Conservation (phyloP, 352 stramenopile species). For the Phytophthora lateralis region DNA sequence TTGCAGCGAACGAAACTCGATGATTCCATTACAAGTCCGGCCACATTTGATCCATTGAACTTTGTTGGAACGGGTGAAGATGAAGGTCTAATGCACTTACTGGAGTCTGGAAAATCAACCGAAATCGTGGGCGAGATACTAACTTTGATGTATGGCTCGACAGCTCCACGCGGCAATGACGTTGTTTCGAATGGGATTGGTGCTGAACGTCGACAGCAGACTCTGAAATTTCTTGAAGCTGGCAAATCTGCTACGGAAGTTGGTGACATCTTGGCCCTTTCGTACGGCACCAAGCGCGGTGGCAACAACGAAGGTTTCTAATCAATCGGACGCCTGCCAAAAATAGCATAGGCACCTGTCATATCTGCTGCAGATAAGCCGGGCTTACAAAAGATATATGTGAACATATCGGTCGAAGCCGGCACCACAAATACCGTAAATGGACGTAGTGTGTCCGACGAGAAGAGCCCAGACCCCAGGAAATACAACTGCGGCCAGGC, state of each 20-base stretch:
- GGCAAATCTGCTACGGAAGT: conserved; percentile 3
- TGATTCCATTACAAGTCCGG: not conserved
- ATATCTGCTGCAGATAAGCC: too few species aligned
- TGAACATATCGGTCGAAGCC: too few species aligned
- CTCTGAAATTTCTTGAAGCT: conserved; percentile 5
- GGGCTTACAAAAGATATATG: too few species aligned
- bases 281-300: conserved; percentile 1
- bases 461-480: too few species aligned
- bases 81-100: not conserved
- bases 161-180: not conserved
- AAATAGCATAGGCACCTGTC: too few species aligned
- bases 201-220: conserved; percentile 11
- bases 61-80: not conserved
- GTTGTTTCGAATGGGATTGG: not conserved
- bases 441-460: too few species aligned
- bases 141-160: not conserved
- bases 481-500: too few species aligned
- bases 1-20: not conserved
- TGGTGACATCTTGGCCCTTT: not conserved
- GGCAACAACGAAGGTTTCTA: too few species aligned
- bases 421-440: too few species aligned
- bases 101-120: not conserved
- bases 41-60: not conserved
- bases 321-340: too few species aligned
- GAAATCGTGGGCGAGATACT: not conserved